A percentile compares a stretch with the other conserved stretches of the same genome.
phyloP scores from a whole-genome alignment of 2,329 filamentous ascomycete species.

The Xylariales sp. region DNA sequence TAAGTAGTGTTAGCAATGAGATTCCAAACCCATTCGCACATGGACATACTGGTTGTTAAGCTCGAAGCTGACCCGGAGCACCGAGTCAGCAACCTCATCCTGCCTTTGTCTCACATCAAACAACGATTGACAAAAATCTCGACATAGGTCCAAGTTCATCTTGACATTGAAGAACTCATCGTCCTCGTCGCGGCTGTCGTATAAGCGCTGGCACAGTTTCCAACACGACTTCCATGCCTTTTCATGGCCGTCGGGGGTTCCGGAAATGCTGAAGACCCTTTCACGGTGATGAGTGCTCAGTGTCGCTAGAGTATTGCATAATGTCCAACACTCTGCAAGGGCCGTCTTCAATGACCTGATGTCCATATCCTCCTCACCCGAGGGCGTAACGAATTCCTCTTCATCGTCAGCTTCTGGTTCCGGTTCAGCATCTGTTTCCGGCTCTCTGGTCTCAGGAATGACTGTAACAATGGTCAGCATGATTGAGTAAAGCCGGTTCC shows the following conservation, averaged over 20 bases:
- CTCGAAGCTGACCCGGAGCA: slow-evolving; percentile 88
- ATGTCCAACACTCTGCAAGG: slow-evolving; percentile 84
- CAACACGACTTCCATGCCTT: slow-evolving; percentile 92
- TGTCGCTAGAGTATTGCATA: slow-evolving; percentile 85
- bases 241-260: slow-evolving; percentile 73
- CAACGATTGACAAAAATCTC: slow-evolving; percentile 85
- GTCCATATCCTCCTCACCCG: slow-evolving; percentile 50
- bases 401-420: slow-evolving; percentile 54
- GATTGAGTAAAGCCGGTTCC: neutral
- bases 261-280: slow-evolving; percentile 70
- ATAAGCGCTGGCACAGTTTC: slow-evolving; percentile 85
- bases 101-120: slow-evolving; percentile 79
- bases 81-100: slow-evolving; percentile 77
- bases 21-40: too few relatives aligned
- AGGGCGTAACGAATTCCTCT: slow-evolving; percentile 39
- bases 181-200: slow-evolving; percentile 72
- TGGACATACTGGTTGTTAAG: slow-evolving; percentile 75
- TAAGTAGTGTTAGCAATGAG: too few relatives aligned
- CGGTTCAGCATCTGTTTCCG: slow-evolving; percentile 46
- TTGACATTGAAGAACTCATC: slow-evolving; percentile 62
- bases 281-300: slow-evolving; percentile 80
- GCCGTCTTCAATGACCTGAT: slow-evolving; percentile 67
- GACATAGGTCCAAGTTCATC: slow-evolving; percentile 78
- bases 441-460: slow-evolving; percentile 44
- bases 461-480: slow-evolving; percentile 35